Base-by-base conservation (phyloP, 2,329 filamentous ascomycete genomes). In the Alternaria longipes region DNA sequence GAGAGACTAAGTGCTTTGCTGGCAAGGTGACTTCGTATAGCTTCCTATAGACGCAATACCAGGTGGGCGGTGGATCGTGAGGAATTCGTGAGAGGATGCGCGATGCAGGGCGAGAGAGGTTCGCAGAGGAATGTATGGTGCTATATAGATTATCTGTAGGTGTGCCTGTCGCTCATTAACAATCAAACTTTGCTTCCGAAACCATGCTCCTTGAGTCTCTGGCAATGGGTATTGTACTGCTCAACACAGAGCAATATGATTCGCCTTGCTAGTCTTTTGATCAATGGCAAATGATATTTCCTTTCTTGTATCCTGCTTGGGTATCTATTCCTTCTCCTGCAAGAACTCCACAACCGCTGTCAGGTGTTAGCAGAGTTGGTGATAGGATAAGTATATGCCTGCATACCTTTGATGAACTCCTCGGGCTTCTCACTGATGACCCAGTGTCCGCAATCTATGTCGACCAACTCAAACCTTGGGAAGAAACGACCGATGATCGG, bases 371-470 rank as follows among this genome's bases (percentile, higher is more conserved):
- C 36, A 47, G 5, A 12, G 14, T 1, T 4, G 3, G 1, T 1
- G 7, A 1, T 14, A 3, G 5, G 11, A 8, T 8, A 3, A 18
- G 8, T 3, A 6, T n/a, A 16, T 26, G 6, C 8, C 11, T 7
- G 24, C 85, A 76, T 76, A 93, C 91, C 89, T 84, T 86, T 82
- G 74, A 89, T 87, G 67, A 97, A 97, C 9, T 84, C 89, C 73
- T 93, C 88, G 0, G 93, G 92, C 70, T 93, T 90, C 82, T 97
- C 93, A n/a, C 91, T 92, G 64, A 94, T 93, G 5, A 97, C 82
- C 93, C 93, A 97, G 78, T 97, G 93, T 0, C 93, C 93, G 8
- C 89, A 86, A 38, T 95, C 89, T 32, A 97, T 81, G 79, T 94
- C 90, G 50, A 84, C 87, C 30, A 95, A 73, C 74, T 87, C 81